Evolutionary conservation across 2,329 filamentous ascomycete species (phyloP), one percentile per base, ranked within the genome.

Genomic region (Incumbomyces lentus): DNA sequence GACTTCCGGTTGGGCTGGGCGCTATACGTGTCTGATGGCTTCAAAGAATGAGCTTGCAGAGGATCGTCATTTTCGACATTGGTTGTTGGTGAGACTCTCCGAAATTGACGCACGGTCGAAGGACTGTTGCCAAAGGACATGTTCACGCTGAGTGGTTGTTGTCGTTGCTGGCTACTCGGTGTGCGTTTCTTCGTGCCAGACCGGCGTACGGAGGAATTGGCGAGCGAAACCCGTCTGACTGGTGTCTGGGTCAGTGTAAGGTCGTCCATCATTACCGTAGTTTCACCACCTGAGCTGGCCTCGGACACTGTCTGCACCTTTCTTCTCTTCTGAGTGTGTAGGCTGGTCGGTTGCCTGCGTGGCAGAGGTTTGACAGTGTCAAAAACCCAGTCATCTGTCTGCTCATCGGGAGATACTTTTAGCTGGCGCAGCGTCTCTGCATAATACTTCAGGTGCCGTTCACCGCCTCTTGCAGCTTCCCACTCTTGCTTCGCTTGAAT

Each of bases 121-220:
- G 86, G 86, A 6, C 82, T 84, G 64, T 96, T 96, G 43, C 90
- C 92, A 66, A 93, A 96, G 5, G 84, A 93, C 72, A 94, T 82
- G 59, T 96, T 87, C 1, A 92, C 76, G 46, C 88, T 87, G 1
- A 95, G 73, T 0, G 90, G 89, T 53, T 86, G 82, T 64, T 86
- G 88, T 64, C 86, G 88, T 1, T 78, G 64, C 34, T 57, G 56
- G 2, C 72, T 72, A 47, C 68, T 72, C 8, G 67, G 67, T 35
- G 62, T 59, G 46, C 69, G 61, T 55, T 68, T 71, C 29, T 59
- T 63, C 48, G 60, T 64, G 46, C 11, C 42, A 37, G 61, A 59
- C 37, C 62, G 61, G 46, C 60, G 62, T n/a, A 63, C 49, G 17
- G 62, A 68, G 14, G 69, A 70, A 26, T 45, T 51, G 22, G 49